Percentiles rank a stretch among this genome's conserved stretches.
phyloP scores from a whole-genome alignment of 345 rosid genomes.

The Geranium rotundifolium region DNA sequence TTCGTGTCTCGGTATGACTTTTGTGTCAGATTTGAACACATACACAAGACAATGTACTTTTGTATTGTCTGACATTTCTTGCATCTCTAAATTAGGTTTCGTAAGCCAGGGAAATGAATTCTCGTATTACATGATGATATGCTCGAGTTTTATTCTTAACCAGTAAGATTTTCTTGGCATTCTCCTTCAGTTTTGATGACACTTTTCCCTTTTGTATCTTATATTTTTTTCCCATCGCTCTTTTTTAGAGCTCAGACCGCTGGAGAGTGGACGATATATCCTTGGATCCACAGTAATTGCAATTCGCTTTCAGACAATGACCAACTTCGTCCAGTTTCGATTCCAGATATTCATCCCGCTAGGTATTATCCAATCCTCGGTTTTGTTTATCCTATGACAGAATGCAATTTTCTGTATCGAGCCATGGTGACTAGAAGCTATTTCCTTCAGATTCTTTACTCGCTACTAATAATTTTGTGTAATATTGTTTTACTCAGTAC shows the following conservation, averaged over 20 bases:
- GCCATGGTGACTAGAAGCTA: background rate
- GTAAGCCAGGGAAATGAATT: slow-evolving; percentile 97
- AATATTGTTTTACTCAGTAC: slow-evolving; percentile 31
- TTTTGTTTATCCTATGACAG: background rate
- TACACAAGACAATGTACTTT: background rate
- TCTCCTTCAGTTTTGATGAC: background rate
- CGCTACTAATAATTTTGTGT: background rate
- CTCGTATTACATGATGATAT: slow-evolving; percentile 99
- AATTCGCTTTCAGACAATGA: slow-evolving; percentile 84
- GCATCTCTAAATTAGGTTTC: slow-evolving; percentile 54
- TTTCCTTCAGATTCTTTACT: background rate
- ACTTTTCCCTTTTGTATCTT: background rate
- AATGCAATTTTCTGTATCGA: background rate
- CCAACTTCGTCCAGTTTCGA: slow-evolving; percentile 66
- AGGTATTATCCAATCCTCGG: slow-evolving; percentile 33
- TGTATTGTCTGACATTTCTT: slow-evolving; percentile 7
- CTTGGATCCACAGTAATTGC: slow-evolving; percentile 97
- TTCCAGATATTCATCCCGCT: slow-evolving; percentile 96
- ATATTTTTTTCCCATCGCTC: no score
- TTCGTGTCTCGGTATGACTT: slow-evolving; percentile 66
- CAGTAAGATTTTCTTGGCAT: slow-evolving; percentile 38
- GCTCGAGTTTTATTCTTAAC: slow-evolving; percentile 94
- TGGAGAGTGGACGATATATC: slow-evolving; percentile 85
- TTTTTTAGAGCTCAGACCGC: slow-evolving; percentile 34
- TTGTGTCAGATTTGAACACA: slow-evolving; percentile 2